Evolutionary conservation across 495 filamentous ascomycete species (phyloP).

Genomic region (Oidiodendron maius): DNA sequence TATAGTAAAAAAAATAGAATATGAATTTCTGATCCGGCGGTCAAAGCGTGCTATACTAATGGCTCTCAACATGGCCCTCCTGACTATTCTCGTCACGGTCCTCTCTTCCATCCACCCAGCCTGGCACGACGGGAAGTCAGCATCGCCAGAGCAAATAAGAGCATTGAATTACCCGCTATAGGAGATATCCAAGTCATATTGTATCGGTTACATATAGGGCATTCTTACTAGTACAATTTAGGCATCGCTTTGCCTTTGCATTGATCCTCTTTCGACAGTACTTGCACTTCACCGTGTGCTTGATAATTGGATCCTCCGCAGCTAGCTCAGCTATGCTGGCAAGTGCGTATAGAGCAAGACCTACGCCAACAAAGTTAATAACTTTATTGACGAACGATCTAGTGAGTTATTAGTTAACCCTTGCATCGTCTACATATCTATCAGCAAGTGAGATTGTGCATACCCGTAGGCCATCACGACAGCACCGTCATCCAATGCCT

Average conservation of each 20-base stretch:
- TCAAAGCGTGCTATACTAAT: no score
- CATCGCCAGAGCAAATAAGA: neutral
- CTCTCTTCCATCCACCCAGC: neutral
- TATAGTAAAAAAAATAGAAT: no score
- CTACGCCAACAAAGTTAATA: slow-evolving; percentile 61
- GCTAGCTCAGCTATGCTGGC: slow-evolving; percentile 60
- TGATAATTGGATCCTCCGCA: slow-evolving; percentile 62
- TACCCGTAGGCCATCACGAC: slow-evolving; percentile 69
- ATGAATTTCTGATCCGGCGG: no score
- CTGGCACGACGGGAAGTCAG: neutral
- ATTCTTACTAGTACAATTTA: slow-evolving; percentile 1
- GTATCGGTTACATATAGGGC: no score
- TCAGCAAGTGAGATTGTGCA: slow-evolving; percentile 5
- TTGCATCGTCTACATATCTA: neutral
- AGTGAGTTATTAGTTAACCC: neutral
- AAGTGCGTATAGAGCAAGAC: slow-evolving; percentile 56
- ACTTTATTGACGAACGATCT: slow-evolving; percentile 62
- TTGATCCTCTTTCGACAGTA: slow-evolving; percentile 66
- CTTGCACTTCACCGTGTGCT: slow-evolving; percentile 61
- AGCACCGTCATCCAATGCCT: slow-evolving; percentile 65
- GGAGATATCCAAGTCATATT: no score
- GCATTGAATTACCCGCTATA: no score
- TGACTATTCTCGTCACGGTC: no score
- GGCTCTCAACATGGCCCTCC: no score
- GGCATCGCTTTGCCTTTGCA: slow-evolving; percentile 31